These are phyloP conservation scores for Allium cepa DNA, from an alignment of 106 monocot genomes.

Conservation along the genomic window DNA sequence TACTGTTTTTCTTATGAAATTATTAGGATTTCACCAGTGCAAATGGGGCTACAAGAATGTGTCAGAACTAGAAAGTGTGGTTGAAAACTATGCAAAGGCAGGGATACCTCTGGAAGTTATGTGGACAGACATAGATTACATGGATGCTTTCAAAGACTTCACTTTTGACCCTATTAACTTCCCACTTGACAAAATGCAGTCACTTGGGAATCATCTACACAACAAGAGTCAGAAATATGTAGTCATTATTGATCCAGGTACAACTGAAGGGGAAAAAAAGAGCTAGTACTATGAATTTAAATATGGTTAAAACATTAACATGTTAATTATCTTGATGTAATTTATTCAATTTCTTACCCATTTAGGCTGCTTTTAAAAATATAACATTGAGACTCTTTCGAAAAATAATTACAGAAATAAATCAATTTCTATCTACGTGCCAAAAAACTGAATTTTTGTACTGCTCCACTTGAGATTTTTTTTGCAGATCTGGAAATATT, in stretches of 20 bases:
- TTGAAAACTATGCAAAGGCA: slow-evolving; percentile 37
- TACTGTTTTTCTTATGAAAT: not conserved
- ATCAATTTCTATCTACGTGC: too few relatives aligned
- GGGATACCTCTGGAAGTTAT: slow-evolving; percentile 55
- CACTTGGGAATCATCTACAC: slow-evolving; percentile 44
- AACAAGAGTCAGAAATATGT: slow-evolving; percentile 59
- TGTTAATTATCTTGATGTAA: too few relatives aligned
- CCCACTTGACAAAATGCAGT: slow-evolving; percentile 38
- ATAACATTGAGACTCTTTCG: too few relatives aligned
- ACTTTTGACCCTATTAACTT: slow-evolving; percentile 65
- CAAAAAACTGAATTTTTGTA: too few relatives aligned
- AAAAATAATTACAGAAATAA: too few relatives aligned
- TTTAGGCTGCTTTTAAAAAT: too few relatives aligned
- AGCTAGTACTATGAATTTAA: too few relatives aligned
- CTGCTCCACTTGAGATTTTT: too few relatives aligned
- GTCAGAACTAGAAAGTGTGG: slow-evolving; percentile 42
- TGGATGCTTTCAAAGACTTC: slow-evolving; percentile 77
- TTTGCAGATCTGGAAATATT: too few relatives aligned
- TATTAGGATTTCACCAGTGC: slow-evolving; percentile 63
- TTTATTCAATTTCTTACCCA: too few relatives aligned
- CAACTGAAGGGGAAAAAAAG: not conserved
- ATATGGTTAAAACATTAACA: too few relatives aligned
- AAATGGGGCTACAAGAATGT: slow-evolving; percentile 56
- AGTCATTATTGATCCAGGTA: slow-evolving; percentile 65
- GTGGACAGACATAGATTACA: slow-evolving; percentile 78